Base-by-base conservation (phyloP, 148 eudicot genomes). In the Cornus controversa region DNA sequence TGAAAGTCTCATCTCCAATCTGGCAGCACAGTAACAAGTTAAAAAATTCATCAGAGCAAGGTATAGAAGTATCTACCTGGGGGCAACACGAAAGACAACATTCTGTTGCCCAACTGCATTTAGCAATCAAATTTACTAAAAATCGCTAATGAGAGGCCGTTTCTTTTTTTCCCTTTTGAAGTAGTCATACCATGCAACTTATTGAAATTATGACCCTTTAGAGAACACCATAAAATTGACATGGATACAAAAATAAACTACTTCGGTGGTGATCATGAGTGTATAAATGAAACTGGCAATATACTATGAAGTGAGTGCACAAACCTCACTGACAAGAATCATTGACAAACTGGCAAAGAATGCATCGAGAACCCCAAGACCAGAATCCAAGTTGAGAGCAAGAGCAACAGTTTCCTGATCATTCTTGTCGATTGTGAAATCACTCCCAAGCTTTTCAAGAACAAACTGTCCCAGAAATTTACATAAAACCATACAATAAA, bases 1-100 rank as follows among this genome's bases (percentile, higher is more conserved):
- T 96, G 63, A 96, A 96, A 36, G 99, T 96, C 79, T 96, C 99
- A 70, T 96, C 98, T 85, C 99, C 99, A 84, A 96, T 93, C 99
- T 93, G 89, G 77, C 76, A 84, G 78, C 65, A 87, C 72, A 83
- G 57, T 2, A 69, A 80, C 37, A n/a, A 75, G 64, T 71, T 65
- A 34, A 71, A 85, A 75, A 64, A 80, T 72, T 58, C 64, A 74
- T 81, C 68, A 66, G 62, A 65, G 15, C 45, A 69, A 18, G 63
- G 13, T 37, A 70, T 25, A 68, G 67, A 65, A 75, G 10, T 13
- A 53, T 25, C 69, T 9, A 42, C 11, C 11, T 37, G 54, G 64
- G 24, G 20, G 27, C 62, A 15, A 34, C 26, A 68, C 34, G 67
- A 78, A 73, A 77, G 68, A 69, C 28, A 42, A 14, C 10, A 66